Evolutionary conservation across 1,139 yeast genomes (phyloP), one percentile per base, ranked within the genome.

Genomic region (Magnusiomyces paraingens): DNA sequence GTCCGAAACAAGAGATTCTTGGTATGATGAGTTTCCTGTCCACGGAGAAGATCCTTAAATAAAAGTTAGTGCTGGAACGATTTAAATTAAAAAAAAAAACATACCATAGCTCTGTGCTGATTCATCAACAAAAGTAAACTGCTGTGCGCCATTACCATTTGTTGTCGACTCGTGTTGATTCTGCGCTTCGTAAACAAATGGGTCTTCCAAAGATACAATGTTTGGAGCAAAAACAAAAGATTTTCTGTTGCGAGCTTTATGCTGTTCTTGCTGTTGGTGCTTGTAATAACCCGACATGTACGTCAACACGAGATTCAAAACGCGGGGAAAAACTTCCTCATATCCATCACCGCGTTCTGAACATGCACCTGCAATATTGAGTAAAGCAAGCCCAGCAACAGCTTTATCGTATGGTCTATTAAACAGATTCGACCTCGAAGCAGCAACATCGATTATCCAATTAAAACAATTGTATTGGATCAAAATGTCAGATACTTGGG

Each of bases 361-460:
- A 20, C 49, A 46, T 8, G 49, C 49, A 1, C 17, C 49, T n/a
- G 49, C 49, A 11, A 46, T 46, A 29, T 46, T 46, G 14, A 46
- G 29, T 40, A 46, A 21, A 4, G 49, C 18, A 5, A 46, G 15
- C 3, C 41, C 39, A 4, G 41, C 40, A 11, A 46, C 15, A 15
- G 49, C 49, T 11, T 46, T 35, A 21, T 46, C 49, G 11, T 35
- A 35, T 2, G 49, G 29, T 11, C 49, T 15, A 18, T 46, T 35
- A 40, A 46, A 32, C 15, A 46, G 8, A 29, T 35, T 40, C 29
- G 26, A 17, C 5, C 41, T 21, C 21, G 41, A 32, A 4, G 35
- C 21, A 10, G 49, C 29, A 15, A 46, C 29, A 11, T 46, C 41
- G 3, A 46, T 35, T n/a, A 46, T 20, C 49, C 49, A 46, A 21